phyloP scores from a whole-genome alignment of 345 rosid species.

The Salix udensis region DNA sequence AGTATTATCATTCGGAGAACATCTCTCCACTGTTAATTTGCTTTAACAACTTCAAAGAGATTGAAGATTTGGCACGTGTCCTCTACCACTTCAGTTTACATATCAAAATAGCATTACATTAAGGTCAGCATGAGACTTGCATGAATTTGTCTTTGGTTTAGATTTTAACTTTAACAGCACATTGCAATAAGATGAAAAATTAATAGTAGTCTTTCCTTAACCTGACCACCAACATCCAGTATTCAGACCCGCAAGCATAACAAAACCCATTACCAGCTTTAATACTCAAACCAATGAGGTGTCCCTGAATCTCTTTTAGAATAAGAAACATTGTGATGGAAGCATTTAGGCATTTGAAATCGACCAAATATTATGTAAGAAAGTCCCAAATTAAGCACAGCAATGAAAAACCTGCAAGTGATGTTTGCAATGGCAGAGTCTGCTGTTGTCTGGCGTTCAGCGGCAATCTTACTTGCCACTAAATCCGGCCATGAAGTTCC shows the following conservation, averaged over 20 bases:
- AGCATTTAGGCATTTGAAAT: not conserved
- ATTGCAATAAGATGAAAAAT: not conserved
- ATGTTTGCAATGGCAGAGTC: constrained; percentile 98
- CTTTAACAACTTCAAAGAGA: too few relatives aligned
- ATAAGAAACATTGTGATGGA: not conserved
- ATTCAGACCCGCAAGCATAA: not conserved
- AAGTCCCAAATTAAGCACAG: not conserved
- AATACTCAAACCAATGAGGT: not conserved
- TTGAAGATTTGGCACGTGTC: not conserved
- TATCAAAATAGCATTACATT: not conserved
- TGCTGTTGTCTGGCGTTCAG: constrained; percentile 85
- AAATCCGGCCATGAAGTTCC: constrained; percentile 99
- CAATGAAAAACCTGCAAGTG: constrained; percentile 68
- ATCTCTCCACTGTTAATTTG: too few relatives aligned
- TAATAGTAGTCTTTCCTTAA: too few relatives aligned
- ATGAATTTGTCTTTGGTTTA: not conserved
- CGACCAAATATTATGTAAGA: not conserved
- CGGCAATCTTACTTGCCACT: constrained; percentile 96
- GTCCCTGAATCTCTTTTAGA: not conserved
- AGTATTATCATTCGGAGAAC: too few relatives aligned
- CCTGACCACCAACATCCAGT: not conserved
- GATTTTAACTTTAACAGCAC: not conserved
- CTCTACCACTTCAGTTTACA: not conserved
- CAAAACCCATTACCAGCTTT: not conserved
- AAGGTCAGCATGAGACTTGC: not conserved